Evolutionary conservation across 192 early-diverging fungal species (phyloP).

Genomic region (Backusella liffmaniae): DNA sequence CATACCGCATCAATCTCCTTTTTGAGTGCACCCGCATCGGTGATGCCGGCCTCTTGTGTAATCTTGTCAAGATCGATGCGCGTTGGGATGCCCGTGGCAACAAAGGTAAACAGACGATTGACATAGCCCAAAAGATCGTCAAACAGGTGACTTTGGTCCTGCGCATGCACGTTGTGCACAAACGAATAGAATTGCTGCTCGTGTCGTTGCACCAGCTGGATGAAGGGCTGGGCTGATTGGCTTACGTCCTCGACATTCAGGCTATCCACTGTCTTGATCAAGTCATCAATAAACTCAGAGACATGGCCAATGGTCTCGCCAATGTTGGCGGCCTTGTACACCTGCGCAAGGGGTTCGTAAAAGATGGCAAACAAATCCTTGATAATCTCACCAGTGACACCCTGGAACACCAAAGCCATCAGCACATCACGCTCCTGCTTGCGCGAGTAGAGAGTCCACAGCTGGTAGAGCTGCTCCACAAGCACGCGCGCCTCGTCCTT

Average conservation of each 20-base stretch:
- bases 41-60: constrained; percentile 19
- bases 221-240: constrained; percentile 40
- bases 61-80: constrained; percentile 30
- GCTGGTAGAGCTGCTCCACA: constrained; percentile 40
- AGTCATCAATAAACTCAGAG: constrained; percentile 48
- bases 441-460: constrained; percentile 46
- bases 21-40: constrained; percentile 29
- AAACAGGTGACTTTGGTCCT: constrained; percentile 49
- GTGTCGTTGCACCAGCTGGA: constrained; percentile 47
- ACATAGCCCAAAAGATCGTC: constrained; percentile 45
- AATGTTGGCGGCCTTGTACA: constrained; percentile 59
- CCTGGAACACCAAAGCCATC: constrained; percentile 49
- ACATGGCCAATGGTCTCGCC: constrained; percentile 49
- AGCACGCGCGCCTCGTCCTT: constrained; percentile 17
- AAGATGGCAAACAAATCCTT: constrained; percentile 58
- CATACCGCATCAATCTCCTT: constrained; percentile 31
- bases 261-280: constrained; percentile 53
- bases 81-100: constrained; percentile 37
- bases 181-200: constrained; percentile 51
- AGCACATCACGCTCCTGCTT: constrained; percentile 51
- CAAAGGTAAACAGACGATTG: constrained; percentile 39
- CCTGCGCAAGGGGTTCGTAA: constrained; percentile 53
- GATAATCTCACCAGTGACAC: constrained; percentile 51
- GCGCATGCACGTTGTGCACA: constrained; percentile 51
- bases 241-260: constrained; percentile 34